Evolutionary conservation across 1,139 yeast species (phyloP).

Genomic region (Blastobotrys indianensis): DNA sequence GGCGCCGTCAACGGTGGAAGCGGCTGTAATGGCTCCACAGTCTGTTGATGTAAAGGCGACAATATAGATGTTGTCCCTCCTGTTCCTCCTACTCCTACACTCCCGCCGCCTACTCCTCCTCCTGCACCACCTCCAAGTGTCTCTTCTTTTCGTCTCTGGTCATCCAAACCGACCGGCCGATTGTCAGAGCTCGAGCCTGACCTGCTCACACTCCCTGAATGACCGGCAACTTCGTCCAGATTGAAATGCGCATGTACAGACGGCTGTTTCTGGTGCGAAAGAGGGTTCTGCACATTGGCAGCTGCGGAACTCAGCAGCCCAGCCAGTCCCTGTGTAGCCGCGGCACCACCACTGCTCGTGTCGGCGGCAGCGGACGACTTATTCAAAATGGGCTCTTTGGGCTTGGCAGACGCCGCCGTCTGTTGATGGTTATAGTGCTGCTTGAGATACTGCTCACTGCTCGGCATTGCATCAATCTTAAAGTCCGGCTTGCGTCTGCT

Average conservation of each 20-base stretch:
- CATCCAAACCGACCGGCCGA: background rate
- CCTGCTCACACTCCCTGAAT: constrained; percentile 35
- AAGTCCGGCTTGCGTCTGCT: constrained; percentile 11
- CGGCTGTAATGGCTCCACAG: background rate
- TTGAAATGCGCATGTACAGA: constrained; percentile 78
- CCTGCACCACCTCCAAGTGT: background rate
- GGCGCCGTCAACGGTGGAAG: background rate
- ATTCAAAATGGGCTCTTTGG: constrained; percentile 11
- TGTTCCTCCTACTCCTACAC: background rate
- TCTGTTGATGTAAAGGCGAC: background rate
- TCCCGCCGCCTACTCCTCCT: background rate
- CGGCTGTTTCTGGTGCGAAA: constrained; percentile 48
- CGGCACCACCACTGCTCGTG: too few species aligned
- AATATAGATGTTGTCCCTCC: background rate
- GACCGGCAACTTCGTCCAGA: constrained; percentile 64
- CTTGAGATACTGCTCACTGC: constrained; percentile 5
- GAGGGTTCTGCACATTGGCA: background rate
- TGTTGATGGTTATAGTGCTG: constrained; percentile 6
- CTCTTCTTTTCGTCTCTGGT: too few species aligned
- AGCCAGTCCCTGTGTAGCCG: background rate
- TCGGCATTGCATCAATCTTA: constrained; percentile 9
- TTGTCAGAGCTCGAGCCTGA: constrained; percentile 2
- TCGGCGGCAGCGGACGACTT: background rate
- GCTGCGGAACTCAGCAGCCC: background rate
- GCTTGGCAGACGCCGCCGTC: constrained; percentile 4